Evolutionary conservation across 176 grass and related monocot species (phyloP).

Genomic region (Urochloa ruziziensis): DNA sequence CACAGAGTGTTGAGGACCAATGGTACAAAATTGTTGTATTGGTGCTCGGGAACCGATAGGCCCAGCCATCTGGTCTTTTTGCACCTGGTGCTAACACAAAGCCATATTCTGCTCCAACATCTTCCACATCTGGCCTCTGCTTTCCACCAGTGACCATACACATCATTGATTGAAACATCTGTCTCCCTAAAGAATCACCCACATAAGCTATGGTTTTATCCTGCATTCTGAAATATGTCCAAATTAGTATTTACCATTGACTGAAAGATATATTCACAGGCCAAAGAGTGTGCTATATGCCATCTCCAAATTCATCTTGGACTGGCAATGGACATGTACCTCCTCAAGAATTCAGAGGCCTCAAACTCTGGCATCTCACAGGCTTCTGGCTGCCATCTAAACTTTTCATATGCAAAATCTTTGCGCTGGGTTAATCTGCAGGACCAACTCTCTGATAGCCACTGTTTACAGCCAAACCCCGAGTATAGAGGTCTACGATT

Average conservation of each 20-base stretch:
- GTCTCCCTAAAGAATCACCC: slow-evolving; percentile 87
- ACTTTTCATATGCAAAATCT: slow-evolving; percentile 84
- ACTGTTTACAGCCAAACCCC: slow-evolving; percentile 76
- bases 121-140: slow-evolving; percentile 53
- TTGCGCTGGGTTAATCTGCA: slow-evolving; percentile 77
- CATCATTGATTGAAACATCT: slow-evolving; percentile 97
- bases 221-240: slow-evolving; percentile 78
- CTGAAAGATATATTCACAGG: slow-evolving; percentile 6
- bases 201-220: slow-evolving; percentile 87
- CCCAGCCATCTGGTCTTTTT: slow-evolving; percentile 83
- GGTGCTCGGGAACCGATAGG: slow-evolving; percentile 67
- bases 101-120: slow-evolving; percentile 60
- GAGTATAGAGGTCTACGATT: slow-evolving; percentile 72
- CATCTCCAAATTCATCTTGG: slow-evolving; percentile 33
- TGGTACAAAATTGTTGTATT: slow-evolving; percentile 90
- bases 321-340: slow-evolving; percentile 41
- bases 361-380: slow-evolving; percentile 76
- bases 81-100: slow-evolving; percentile 48
- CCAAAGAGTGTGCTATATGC: slow-evolving; percentile 6
- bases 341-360: slow-evolving; percentile 65
- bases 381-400: slow-evolving; percentile 81
- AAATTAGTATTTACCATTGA: slow-evolving; percentile 35
- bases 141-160: slow-evolving; percentile 78
- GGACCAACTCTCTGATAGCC: slow-evolving; percentile 84
- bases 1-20: slow-evolving; percentile 83